Base-by-base conservation (phyloP, 257 asterid species). In the Solanum okadae region DNA sequence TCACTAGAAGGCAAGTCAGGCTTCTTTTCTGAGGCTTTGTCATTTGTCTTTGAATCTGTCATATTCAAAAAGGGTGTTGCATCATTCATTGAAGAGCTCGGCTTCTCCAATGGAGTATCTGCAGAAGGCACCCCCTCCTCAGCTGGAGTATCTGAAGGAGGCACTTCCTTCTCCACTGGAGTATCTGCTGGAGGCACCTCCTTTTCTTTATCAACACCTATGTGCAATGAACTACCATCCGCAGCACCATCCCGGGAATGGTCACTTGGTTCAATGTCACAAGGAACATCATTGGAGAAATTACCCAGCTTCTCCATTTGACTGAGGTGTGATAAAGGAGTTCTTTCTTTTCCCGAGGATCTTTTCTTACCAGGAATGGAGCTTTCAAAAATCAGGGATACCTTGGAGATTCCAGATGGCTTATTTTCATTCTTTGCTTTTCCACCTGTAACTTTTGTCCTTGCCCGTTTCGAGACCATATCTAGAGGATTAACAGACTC, bases 401-500 rank as follows among this genome's bases (percentile, higher is more conserved):
- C 88, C 86, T 90, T 91, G 90, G 92, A 90, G 81, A 86, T 71
- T 67, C 88, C 92, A 83, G 94, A 90, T 89, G 94, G 79, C 83
- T 89, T 94, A 42, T 92, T 85, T 77, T 88, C 93, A 31, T 82
- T 59, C 86, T 93, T 95, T 83, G 96, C 90, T 89, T 93, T 93
- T 73, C 95, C 95, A 88, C 88, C 88, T 59, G 89, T 87, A 72
- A 93, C 88, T 86, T 93, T 95, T 59, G 96, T 91, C 61, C 98
- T 93, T 78, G 98, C 93, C 5, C 95, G 93, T 88, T 92, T 95
- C 15, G 95, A 89, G 89, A 88, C 88, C 59, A 93, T 90, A 86
- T 92, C 96, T 59, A 85, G 81, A 88, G 89, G 87, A 72, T 90
- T 91, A 44, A 89, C 86, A 37, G 93, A 90, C 88, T 92, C 94